phyloP scores from a whole-genome alignment of 768 basidiomycete genomes.

The Mycena amicta region DNA sequence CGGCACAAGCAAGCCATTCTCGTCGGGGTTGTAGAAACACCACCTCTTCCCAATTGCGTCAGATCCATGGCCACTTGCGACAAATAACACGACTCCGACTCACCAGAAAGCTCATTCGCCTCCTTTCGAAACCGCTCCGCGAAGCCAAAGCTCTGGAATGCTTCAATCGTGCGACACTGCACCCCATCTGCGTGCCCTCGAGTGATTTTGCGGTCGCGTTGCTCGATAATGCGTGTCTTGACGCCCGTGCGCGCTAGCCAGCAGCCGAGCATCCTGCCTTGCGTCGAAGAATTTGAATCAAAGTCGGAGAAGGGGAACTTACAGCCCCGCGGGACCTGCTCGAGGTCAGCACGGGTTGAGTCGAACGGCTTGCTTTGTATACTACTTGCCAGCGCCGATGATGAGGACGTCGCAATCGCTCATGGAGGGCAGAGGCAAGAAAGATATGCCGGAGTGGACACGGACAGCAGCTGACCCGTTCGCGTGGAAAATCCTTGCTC shows the following conservation, averaged over 20 bases:
- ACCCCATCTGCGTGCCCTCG: constrained; percentile 60
- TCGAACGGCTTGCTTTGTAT: too few relatives aligned
- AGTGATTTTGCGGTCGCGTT: constrained; percentile 30
- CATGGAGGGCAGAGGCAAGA: background rate
- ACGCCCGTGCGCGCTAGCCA: constrained; percentile 45
- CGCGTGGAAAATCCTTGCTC: too few relatives aligned
- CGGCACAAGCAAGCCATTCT: constrained; percentile 13
- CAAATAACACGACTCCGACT: background rate
- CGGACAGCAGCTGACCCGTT: too few relatives aligned
- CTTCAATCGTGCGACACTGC: constrained; percentile 56
- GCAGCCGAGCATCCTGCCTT: constrained; percentile 18
- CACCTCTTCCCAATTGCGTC: constrained; percentile 8
- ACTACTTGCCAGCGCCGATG: constrained; percentile 17
- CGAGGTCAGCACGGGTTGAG: too few relatives aligned
- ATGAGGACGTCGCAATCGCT: constrained; percentile 13
- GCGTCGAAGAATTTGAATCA: background rate
- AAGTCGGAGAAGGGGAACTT: background rate
- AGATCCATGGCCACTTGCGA: too few relatives aligned
- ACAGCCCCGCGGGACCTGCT: constrained; percentile 21
- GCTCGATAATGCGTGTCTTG: constrained; percentile 50
- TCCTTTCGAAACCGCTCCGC: constrained; percentile 17
- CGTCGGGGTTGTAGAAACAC: constrained; percentile 20
- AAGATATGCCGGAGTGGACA: background rate
- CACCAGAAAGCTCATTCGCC: constrained; percentile 16
- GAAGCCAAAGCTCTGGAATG: constrained; percentile 39